Percentiles rank a stretch among this genome's conserved stretches.
These are phyloP conservation scores for Chlorella sp. DNA, from an alignment of 139 green algal species.

Conservation along the genomic window DNA sequence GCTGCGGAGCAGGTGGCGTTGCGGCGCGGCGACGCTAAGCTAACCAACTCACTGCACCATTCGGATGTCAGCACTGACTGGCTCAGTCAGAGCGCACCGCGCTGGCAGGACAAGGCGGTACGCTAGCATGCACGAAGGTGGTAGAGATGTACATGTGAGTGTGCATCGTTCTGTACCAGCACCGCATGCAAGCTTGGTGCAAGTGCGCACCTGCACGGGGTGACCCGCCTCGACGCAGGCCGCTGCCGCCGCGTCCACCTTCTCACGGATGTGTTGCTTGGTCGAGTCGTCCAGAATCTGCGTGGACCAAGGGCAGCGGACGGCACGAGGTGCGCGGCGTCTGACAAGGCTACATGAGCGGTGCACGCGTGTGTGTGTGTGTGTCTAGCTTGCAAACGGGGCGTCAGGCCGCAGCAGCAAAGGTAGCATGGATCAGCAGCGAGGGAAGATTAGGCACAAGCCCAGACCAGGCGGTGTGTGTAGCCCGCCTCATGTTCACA, in stretches of 20 bases:
- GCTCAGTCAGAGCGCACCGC: neutral
- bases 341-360: no score
- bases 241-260: constrained; percentile 43
- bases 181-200: no score
- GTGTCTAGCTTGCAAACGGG: neutral
- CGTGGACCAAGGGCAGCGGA: neutral
- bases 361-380: neutral
- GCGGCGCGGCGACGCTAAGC: neutral
- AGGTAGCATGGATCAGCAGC: neutral
- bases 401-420: neutral
- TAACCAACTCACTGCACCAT: neutral
- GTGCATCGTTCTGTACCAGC: no score
- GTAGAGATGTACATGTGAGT: no score
- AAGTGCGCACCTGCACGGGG: constrained; percentile 24
- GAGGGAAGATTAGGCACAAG: neutral
- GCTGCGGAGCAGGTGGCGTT: neutral
- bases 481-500: no score
- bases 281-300: constrained; percentile 56
- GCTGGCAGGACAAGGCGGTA: neutral
- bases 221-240: constrained; percentile 42
- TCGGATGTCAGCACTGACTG: neutral
- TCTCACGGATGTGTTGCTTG: constrained; percentile 39
- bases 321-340: no score
- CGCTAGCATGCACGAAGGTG: no score
- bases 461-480: no score